Evolutionary conservation across 306 rosid species (phyloP).

Genomic region (Begonia peltatifolia): DNA sequence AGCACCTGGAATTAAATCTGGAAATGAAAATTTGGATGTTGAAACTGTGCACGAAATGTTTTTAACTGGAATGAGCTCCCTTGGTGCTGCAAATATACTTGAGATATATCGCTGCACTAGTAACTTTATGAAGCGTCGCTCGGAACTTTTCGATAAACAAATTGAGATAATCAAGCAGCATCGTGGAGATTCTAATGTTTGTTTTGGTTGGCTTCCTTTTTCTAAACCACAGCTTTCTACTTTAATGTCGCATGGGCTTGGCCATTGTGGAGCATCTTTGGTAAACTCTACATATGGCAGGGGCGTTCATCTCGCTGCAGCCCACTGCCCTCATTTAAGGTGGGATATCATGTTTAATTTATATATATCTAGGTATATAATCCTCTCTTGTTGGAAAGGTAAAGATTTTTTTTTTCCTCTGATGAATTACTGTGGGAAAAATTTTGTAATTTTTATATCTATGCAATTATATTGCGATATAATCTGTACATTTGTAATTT

Average conservation of each 20-base stretch:
- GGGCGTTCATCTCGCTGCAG: conserved; percentile 21
- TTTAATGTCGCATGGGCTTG: conserved; percentile 49
- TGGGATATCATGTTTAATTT: not conserved
- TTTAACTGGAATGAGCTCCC: conserved; percentile 29
- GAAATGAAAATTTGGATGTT: conserved; percentile 27
- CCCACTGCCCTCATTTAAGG: conserved; percentile 12
- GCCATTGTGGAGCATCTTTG: conserved; percentile 31
- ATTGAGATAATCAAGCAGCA: conserved; percentile 40
- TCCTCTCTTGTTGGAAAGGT: no score
- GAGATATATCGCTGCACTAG: conserved; percentile 35
- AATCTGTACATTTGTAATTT: no score
- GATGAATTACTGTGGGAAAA: no score
- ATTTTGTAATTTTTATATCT: no score
- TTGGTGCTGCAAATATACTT: conserved; percentile 25
- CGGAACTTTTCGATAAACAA: conserved; percentile 69
- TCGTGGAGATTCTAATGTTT: conserved; percentile 60
- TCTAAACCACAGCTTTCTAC: conserved; percentile 43
- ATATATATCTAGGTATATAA: not conserved
- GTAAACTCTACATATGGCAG: conserved; percentile 13
- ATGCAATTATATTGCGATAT: no score
- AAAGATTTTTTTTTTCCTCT: no score
- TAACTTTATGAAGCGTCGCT: conserved; percentile 25
- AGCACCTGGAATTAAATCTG: conserved; percentile 4
- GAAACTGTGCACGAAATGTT: conserved; percentile 49
- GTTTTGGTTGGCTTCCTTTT: conserved; percentile 68